Percentiles rank a stretch among this genome's conserved stretches.
These are phyloP conservation scores for Suhomyces bribrorum DNA, from an alignment of 1,139 yeast genomes.

Conservation along the genomic window DNA sequence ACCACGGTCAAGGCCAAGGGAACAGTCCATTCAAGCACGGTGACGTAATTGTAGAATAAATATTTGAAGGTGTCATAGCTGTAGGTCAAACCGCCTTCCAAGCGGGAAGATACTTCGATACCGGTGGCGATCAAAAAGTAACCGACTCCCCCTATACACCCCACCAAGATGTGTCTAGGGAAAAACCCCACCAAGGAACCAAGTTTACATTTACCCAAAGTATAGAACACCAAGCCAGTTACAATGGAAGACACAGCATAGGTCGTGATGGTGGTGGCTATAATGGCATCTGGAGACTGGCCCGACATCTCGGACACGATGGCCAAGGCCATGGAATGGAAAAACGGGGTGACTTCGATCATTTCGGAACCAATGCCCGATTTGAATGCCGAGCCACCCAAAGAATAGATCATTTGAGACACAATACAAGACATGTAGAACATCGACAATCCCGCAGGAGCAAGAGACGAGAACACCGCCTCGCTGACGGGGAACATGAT, in stretches of 20 bases:
- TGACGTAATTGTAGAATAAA: slow-evolving; percentile 40
- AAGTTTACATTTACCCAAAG: slow-evolving; percentile 73
- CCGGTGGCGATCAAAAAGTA: slow-evolving; percentile 89
- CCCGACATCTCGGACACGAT: slow-evolving; percentile 61
- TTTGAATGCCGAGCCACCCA: slow-evolving; percentile 88
- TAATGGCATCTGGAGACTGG: slow-evolving; percentile 53
- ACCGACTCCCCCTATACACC: slow-evolving; percentile 98
- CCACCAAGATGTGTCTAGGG: slow-evolving; percentile 93
- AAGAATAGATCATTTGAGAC: slow-evolving; percentile 82
- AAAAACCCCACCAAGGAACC: slow-evolving; percentile 92
- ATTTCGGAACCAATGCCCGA: slow-evolving; percentile 95
- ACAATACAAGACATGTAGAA: slow-evolving; percentile 87
- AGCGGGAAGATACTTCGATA: slow-evolving; percentile 80
- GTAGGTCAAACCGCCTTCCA: slow-evolving; percentile 72
- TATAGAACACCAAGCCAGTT: slow-evolving; percentile 79
- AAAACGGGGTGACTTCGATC: slow-evolving; percentile 98
- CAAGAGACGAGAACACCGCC: slow-evolving; percentile 71
- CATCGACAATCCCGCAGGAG: slow-evolving; percentile 90
- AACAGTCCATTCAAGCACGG: slow-evolving; percentile 66
- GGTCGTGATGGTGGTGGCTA: slow-evolving; percentile 86
- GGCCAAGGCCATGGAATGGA: slow-evolving; percentile 88
- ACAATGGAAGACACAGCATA: slow-evolving; percentile 81
- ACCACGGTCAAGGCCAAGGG: slow-evolving; percentile 67
- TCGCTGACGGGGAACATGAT: slow-evolving; percentile 91
- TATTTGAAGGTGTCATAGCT: slow-evolving; percentile 54